Percentiles rank a stretch among this genome's conserved stretches.
Conservation (phyloP, 2,329 filamentous ascomycete species). For the Mollisiaceae sp. region DNA sequence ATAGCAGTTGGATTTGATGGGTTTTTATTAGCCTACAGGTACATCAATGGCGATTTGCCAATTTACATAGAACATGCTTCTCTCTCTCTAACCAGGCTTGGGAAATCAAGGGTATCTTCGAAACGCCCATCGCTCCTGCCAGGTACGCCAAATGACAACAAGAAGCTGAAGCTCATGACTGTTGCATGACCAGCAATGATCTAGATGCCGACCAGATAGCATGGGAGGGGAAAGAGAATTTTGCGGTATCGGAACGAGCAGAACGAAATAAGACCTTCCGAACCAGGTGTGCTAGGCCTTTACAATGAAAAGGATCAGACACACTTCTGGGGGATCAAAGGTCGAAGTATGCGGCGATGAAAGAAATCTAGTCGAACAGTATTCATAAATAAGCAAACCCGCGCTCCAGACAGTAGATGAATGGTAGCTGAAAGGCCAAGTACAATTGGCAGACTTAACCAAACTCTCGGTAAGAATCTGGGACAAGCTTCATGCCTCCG, state of each 20-base stretch:
- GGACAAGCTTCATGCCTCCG: constrained; percentile 35
- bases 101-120: background rate
- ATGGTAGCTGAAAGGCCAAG: background rate
- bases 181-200: background rate
- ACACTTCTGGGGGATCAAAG: background rate
- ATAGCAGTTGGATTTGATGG: constrained; percentile 3
- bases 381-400: background rate
- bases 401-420: background rate
- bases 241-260: background rate
- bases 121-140: background rate
- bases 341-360: background rate
- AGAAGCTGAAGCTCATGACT: background rate
- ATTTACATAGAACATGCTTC: background rate
- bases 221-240: background rate
- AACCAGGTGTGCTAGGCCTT: background rate
- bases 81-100: background rate
- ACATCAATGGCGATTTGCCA: constrained; percentile 3
- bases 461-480: constrained; percentile 26
- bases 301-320: background rate
- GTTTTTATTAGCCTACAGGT: constrained; percentile 11
- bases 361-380: constrained; percentile 3
- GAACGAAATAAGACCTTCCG: background rate
- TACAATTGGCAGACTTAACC: background rate
- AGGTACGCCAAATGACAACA: constrained; percentile 1
- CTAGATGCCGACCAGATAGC: background rate